A percentile compares a stretch with the other conserved stretches of the same genome.
These are phyloP conservation scores for Cadophora luteo-olivacea DNA, from an alignment of 2,329 filamentous ascomycete species.

Conservation along the genomic window DNA sequence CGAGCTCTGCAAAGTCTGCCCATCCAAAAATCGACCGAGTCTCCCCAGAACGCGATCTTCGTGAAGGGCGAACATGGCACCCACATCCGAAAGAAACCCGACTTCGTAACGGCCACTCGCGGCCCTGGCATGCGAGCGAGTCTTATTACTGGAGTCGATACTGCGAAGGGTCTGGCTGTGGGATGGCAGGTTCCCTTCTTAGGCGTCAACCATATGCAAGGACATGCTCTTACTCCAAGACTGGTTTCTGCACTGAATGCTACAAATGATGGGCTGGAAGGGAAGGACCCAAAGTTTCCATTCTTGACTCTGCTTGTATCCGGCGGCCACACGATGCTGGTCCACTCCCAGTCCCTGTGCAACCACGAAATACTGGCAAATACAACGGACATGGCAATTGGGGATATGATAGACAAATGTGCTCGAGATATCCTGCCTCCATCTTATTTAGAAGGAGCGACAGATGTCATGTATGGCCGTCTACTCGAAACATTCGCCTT, in stretches of 20 bases:
- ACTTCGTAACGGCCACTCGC: conserved; percentile 88
- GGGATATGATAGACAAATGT: conserved; percentile 87
- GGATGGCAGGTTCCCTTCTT: conserved; percentile 85
- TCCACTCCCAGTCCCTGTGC: conserved; percentile 72
- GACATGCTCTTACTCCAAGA: conserved; percentile 87
- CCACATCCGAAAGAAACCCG: conserved; percentile 59
- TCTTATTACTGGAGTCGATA: conserved; percentile 78
- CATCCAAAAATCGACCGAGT: conserved; percentile 30
- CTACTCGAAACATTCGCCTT: conserved; percentile 83
- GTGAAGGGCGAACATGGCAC: conserved; percentile 33
- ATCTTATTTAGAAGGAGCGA: conserved; percentile 57
- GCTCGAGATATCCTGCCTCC: conserved; percentile 77
- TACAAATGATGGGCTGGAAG: conserved; percentile 19
- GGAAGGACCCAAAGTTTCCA: conserved; percentile 68
- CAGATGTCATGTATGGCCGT: conserved; percentile 79
- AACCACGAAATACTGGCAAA: conserved; percentile 76
- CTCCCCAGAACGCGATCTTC: conserved; percentile 24
- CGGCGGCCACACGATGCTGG: conserved; percentile 88
- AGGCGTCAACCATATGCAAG: conserved; percentile 96
- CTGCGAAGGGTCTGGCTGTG: conserved; percentile 84
- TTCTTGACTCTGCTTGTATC: conserved; percentile 90
- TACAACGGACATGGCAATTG: conserved; percentile 83
- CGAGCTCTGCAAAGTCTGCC: conserved; percentile 64
- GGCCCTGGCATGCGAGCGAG: conserved; percentile 89
- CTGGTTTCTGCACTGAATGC: conserved; percentile 68